A percentile compares a stretch with the other conserved stretches of the same genome.
phyloP scores from a whole-genome alignment of 2,329 filamentous ascomycete species.

The Ophiostoma sp. region DNA sequence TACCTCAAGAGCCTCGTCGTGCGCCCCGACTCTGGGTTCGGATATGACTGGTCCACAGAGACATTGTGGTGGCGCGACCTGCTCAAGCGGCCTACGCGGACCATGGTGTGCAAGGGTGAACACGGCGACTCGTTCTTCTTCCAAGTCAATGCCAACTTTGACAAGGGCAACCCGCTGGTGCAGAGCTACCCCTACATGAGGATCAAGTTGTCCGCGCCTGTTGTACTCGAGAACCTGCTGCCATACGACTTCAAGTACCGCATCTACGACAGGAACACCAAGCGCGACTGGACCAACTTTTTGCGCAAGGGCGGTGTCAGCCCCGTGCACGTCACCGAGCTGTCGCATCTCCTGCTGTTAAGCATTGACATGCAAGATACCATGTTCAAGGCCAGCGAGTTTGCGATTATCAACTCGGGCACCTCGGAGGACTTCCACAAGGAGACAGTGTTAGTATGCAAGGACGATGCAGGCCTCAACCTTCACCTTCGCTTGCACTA shows the following conservation, averaged over 20 bases:
- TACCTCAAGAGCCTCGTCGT: slow-evolving; percentile 84
- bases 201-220: slow-evolving; percentile 81
- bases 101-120: slow-evolving; percentile 83
- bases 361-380: slow-evolving; percentile 97
- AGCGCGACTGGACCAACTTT: slow-evolving; percentile 99
- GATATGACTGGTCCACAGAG: slow-evolving; percentile 91
- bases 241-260: slow-evolving; percentile 99
- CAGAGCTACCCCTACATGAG: slow-evolving; percentile 90
- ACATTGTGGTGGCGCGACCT: slow-evolving; percentile 90
- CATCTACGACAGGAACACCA: slow-evolving; percentile 97
- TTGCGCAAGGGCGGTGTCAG: slow-evolving; percentile 93
- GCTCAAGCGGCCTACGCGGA: slow-evolving; percentile 75
- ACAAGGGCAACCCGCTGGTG: slow-evolving; percentile 76
- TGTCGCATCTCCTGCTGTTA: slow-evolving; percentile 86
- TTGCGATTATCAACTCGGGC: slow-evolving; percentile 92
- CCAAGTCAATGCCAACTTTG: slow-evolving; percentile 82
- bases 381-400: slow-evolving; percentile 89
- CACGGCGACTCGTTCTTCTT: slow-evolving; percentile 91
- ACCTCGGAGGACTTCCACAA: slow-evolving; percentile 81
- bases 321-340: slow-evolving; percentile 92
- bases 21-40: slow-evolving; percentile 90
- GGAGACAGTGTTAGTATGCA: slow-evolving; percentile 72
- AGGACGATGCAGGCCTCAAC: slow-evolving; percentile 74
- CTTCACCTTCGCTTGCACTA: slow-evolving; percentile 86
- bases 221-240: slow-evolving; percentile 89